phyloP scores from a whole-genome alignment of 805 yeast genomes.

The Teunomyces stri region DNA sequence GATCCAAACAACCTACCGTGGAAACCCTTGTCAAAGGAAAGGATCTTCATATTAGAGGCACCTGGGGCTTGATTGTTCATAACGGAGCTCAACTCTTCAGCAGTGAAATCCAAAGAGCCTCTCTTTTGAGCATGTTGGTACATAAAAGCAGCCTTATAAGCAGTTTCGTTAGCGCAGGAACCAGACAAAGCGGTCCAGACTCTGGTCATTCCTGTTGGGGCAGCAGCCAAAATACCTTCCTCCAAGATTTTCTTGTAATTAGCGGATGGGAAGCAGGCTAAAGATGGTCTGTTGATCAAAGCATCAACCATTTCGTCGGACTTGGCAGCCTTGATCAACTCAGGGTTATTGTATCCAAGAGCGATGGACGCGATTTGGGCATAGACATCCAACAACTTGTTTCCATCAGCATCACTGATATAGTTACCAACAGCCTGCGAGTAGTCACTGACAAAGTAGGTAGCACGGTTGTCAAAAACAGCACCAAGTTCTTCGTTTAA shows the following conservation, averaged over 20 bases:
- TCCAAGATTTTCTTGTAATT: slow-evolving; percentile 44
- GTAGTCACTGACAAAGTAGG: slow-evolving; percentile 43
- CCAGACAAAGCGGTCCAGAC: slow-evolving; percentile 69
- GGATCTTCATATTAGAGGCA: slow-evolving; percentile 49
- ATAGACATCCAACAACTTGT: slow-evolving; percentile 38
- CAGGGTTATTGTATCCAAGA: slow-evolving; percentile 45
- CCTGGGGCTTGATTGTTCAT: slow-evolving; percentile 55
- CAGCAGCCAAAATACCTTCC: slow-evolving; percentile 56
- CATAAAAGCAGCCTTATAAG: slow-evolving; percentile 70
- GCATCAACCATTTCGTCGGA: slow-evolving; percentile 43
- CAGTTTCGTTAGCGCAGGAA: slow-evolving; percentile 69
- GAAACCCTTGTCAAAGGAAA: slow-evolving; percentile 54
- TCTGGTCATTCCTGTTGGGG: slow-evolving; percentile 58
- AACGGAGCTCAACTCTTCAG: slow-evolving; percentile 45
- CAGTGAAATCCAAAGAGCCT: slow-evolving; percentile 43
- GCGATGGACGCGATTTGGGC: slow-evolving; percentile 45
- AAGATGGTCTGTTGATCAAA: slow-evolving; percentile 42
- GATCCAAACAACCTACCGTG: slow-evolving; percentile 59
- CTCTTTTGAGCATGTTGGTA: slow-evolving; percentile 56
- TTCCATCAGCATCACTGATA: slow-evolving; percentile 43
- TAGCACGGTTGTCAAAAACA: slow-evolving; percentile 41
- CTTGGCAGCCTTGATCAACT: slow-evolving; percentile 33
- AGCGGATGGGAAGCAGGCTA: slow-evolving; percentile 39
- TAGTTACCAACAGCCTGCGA: slow-evolving; percentile 38
- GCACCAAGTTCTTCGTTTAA: slow-evolving; percentile 34